These are phyloP conservation scores for Candida freyschussii DNA, from an alignment of 1,139 yeast species.

Conservation along the genomic window DNA sequence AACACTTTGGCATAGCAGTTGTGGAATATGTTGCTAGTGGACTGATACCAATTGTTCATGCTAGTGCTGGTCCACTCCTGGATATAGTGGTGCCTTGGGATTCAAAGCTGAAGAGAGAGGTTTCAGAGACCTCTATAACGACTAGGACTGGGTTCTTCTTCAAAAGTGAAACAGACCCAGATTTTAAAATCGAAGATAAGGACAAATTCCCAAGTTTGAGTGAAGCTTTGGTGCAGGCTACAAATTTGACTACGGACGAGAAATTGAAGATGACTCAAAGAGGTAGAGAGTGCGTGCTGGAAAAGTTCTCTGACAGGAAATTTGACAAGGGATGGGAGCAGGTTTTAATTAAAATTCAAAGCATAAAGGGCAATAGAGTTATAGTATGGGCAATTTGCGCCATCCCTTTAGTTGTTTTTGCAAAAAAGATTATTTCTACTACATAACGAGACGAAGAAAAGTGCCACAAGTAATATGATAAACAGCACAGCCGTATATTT, in stretches of 20 bases:
- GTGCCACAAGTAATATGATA: too few relatives aligned
- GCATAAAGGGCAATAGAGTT: too few relatives aligned
- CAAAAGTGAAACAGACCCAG: slow-evolving; percentile 64
- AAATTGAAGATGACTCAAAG: slow-evolving; percentile 44
- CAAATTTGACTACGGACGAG: slow-evolving; percentile 35
- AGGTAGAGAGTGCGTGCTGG: slow-evolving; percentile 47
- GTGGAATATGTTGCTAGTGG: slow-evolving; percentile 92
- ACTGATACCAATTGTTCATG: slow-evolving; percentile 82
- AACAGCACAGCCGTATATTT: too few relatives aligned
- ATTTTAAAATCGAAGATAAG: slow-evolving; percentile 27
- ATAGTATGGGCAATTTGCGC: too few relatives aligned
- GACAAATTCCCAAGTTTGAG: slow-evolving; percentile 39
- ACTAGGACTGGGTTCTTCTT: slow-evolving; percentile 72
- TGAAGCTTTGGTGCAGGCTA: slow-evolving; percentile 40
- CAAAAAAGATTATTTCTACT: not conserved
- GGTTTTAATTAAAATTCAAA: slow-evolving; percentile 26
- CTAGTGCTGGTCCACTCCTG: slow-evolving; percentile 87
- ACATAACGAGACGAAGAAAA: not conserved
- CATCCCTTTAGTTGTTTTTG: too few relatives aligned
- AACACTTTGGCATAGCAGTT: slow-evolving; percentile 96
- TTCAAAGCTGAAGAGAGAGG: slow-evolving; percentile 27
- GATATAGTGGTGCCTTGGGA: slow-evolving; percentile 74
- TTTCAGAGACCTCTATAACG: slow-evolving; percentile 21
- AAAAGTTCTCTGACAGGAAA: slow-evolving; percentile 63
- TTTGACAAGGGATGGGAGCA: slow-evolving; percentile 60